Base-by-base conservation (phyloP, 2,329 filamentous ascomycete species). In the Aureobasidium sp. region DNA sequence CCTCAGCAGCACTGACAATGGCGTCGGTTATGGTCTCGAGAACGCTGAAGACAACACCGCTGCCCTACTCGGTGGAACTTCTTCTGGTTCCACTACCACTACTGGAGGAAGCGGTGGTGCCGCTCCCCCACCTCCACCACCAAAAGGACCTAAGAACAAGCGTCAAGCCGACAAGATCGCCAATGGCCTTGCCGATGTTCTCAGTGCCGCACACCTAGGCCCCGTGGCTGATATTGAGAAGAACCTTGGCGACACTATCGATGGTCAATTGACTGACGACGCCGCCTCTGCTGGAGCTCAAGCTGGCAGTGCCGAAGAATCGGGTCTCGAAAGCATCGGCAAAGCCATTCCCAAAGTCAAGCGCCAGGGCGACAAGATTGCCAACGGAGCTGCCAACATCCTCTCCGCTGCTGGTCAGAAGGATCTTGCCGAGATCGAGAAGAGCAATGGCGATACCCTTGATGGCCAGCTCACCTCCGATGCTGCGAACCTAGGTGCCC, bases 281-380 rank as follows among this genome's bases (percentile, higher is more conserved):
- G 68, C 68, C 9, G 69, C 71, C 9, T 45, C 69, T n/a, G 20
- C 47, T 16, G 71, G 70, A 3, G 67, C 68, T 5, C 16, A 66
- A 29, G 36, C 70, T 29, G 71, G 68, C 9, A 47, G 36, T 36
- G 51, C 43, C 16, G 70, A 73, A 40, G 68, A 64, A 23, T n/a
- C 23, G 1, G 69, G 67, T 3, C 54, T 71, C 23, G 71, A 72
- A 59, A 45, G 36, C 45, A 31, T 48, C 53, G 71, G 71, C 23
- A 56, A 56, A 11, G 38, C 60, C 6, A 51, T 68, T 16, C 65
- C 68, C 25, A 54, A 7, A 15, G 40, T 65, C 40, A 65, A 65
- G 27, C 69, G 70, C n/a, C 70, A 71, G 47, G 58, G 67, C 4
- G 68, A 72, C 58, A 71, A 73, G 71, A 76, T 74, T 43, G 62